Evolutionary conservation across 2,329 filamentous ascomycete species (phyloP).

Genomic region (Ophiostoma quercus): DNA sequence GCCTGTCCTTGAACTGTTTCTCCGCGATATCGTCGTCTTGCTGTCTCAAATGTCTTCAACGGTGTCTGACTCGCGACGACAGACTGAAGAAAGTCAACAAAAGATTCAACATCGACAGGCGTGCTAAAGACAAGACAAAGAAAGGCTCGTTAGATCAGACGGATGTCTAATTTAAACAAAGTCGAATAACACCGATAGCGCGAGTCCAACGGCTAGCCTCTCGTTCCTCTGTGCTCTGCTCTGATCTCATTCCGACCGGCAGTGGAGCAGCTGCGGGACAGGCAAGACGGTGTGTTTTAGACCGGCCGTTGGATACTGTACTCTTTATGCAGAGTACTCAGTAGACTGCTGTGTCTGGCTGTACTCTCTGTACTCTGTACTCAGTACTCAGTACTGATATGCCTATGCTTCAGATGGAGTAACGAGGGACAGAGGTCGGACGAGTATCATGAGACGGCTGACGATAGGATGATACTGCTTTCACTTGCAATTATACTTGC

Average conservation of each 20-base stretch:
- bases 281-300: slow-evolving; percentile 20
- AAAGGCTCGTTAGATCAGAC: slow-evolving; percentile 12
- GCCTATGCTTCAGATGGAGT: neutral
- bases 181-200: slow-evolving; percentile 16
- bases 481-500: neutral
- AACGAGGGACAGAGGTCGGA: neutral
- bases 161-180: slow-evolving; percentile 19
- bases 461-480: neutral
- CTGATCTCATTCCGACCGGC: slow-evolving; percentile 10
- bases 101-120: neutral
- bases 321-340: too few relatives aligned
- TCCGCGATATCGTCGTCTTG: neutral
- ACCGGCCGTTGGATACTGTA: neutral
- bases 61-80: slow-evolving; percentile 1
- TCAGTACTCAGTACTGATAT: neutral
- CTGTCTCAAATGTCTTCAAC: neutral
- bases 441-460: neutral
- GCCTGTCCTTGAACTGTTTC: neutral
- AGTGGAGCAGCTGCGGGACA: slow-evolving; percentile 20
- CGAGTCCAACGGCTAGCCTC: slow-evolving; percentile 14
- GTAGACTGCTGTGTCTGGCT: neutral
- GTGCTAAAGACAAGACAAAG: neutral
- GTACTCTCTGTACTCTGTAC: neutral
- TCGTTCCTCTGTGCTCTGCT: neutral
- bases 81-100: neutral